Evolutionary conservation across 192 early-diverging fungal genomes (phyloP).

Genomic region (Endogone sp.): DNA sequence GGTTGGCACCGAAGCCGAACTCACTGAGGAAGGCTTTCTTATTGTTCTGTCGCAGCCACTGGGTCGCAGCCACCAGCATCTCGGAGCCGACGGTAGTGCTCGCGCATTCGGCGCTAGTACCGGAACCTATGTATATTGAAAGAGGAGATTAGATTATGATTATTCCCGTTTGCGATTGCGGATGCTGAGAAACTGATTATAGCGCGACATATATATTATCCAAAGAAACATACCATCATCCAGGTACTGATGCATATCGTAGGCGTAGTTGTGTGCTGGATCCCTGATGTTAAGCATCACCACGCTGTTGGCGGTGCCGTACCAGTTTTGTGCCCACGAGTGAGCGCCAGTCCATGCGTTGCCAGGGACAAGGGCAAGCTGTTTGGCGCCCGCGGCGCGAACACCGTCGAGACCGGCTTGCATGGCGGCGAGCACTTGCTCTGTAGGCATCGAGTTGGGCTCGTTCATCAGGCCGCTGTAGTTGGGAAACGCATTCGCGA

Average conservation of each 20-base stretch:
- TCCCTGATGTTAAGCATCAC: slow-evolving; percentile 2
- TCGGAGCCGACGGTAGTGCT: neutral
- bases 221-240: neutral
- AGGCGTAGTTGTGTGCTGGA: neutral
- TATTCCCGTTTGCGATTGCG: too few species aligned
- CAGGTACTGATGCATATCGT: slow-evolving; percentile 2
- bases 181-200: too few species aligned
- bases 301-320: neutral
- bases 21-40: neutral
- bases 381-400: neutral
- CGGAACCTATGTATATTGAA: neutral
- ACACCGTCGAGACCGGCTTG: neutral
- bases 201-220: neutral
- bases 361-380: neutral
- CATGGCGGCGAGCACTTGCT: neutral
- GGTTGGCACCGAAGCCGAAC: neutral
- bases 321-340: neutral
- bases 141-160: neutral
- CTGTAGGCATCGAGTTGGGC: neutral
- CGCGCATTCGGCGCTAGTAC: neutral
- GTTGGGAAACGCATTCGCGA: neutral
- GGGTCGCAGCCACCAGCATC: neutral
- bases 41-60: neutral
- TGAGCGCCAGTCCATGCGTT: neutral
- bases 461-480: neutral